Evolutionary conservation across 129 eudicot genomes (phyloP).

Genomic region (Mikania micrantha): DNA sequence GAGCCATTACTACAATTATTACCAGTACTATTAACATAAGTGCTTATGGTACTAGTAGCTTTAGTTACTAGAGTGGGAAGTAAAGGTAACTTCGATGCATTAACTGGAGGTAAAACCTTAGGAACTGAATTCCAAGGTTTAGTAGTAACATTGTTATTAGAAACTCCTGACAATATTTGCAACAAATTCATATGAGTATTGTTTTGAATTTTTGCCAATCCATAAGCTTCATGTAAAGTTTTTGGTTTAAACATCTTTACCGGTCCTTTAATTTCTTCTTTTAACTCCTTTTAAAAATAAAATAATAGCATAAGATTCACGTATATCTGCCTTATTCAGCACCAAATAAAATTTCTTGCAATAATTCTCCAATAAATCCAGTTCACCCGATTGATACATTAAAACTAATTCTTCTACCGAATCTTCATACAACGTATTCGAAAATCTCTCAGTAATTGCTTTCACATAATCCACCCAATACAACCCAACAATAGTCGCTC

Average conservation of each 20-base stretch:
- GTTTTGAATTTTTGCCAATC: background rate
- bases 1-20: no score
- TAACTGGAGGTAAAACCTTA: no score
- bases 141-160: no score
- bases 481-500: no score
- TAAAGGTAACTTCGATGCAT: background rate
- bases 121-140: background rate
- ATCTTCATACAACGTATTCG: no score
- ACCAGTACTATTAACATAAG: no score
- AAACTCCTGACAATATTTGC: background rate
- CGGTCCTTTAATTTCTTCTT: background rate
- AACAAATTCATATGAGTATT: background rate
- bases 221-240: background rate
- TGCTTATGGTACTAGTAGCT: background rate
- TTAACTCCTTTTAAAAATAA: background rate
- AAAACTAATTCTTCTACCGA: no score
- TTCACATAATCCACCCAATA: no score
- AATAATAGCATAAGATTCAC: background rate
- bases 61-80: background rate
- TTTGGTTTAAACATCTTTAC: background rate
- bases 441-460: no score
- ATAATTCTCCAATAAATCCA: no score
- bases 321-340: background rate
- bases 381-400: no score
- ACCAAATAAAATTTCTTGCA: no score